A percentile compares a stretch with the other conserved stretches of the same genome.
These are phyloP conservation scores for Vishniacozyma victoriae DNA, from an alignment of 768 basidiomycete genomes.

Conservation along the genomic window DNA sequence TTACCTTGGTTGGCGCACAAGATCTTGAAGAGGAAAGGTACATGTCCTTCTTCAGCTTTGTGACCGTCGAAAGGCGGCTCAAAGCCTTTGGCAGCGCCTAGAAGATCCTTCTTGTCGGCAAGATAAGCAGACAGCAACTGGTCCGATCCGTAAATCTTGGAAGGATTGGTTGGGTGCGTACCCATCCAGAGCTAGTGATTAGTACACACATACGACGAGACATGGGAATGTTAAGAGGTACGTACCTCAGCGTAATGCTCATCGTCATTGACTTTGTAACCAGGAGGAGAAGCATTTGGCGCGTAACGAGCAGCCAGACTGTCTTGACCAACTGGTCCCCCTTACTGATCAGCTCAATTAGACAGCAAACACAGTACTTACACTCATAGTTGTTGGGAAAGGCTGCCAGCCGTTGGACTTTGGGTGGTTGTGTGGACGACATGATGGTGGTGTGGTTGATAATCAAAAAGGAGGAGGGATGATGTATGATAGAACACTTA, in stretches of 20 bases:
- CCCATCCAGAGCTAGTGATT: conserved; percentile 37
- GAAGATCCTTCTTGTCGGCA: conserved; percentile 5
- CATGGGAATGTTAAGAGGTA: not conserved
- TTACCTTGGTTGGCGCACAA: conserved; percentile 37
- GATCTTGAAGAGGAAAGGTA: conserved; percentile 42
- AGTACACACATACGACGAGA: not conserved
- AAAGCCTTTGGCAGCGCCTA: conserved; percentile 22
- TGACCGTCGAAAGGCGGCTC: conserved; percentile 9
- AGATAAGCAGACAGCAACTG: conserved; percentile 19
- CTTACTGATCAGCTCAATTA: conserved; percentile 4
- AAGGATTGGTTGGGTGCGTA: conserved; percentile 36
- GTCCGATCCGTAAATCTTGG: conserved; percentile 11
- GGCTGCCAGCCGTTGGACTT: not conserved
- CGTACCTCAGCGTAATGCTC: conserved; percentile 34
- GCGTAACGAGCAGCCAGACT: conserved; percentile 23
- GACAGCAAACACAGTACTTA: not conserved
- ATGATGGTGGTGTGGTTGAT: too few relatives aligned
- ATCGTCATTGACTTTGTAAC: conserved; percentile 18
- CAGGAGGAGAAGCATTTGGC: conserved; percentile 17
- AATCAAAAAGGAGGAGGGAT: too few relatives aligned
- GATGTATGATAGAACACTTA: too few relatives aligned
- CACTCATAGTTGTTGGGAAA: not conserved
- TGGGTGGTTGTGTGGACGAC: too few relatives aligned
- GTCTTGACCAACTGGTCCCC: conserved; percentile 34
- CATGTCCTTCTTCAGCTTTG: conserved; percentile 19